Base-by-base conservation (phyloP, 2,329 filamentous ascomycete genomes). In the Aspergillus sp. region DNA sequence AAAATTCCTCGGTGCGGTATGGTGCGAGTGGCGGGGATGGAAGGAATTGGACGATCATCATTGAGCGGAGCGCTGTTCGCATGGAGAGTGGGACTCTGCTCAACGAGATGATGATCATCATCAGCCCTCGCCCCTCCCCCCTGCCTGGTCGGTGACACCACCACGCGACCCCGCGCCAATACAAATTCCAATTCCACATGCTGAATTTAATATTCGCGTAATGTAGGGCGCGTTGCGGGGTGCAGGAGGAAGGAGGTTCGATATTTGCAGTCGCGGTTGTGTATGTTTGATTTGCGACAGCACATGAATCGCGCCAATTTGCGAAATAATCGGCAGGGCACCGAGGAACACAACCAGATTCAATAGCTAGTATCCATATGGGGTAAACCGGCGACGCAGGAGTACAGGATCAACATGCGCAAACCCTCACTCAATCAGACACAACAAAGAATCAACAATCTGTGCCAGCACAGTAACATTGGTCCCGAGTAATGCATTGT, bases 401-500 rank as follows among this genome's bases (percentile, higher is more conserved):
- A 32, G 15, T 30, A 17, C 23, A 27, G 6, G 8, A 30, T 32
- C 25, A 17, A 17, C 47, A 32, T 50, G 47, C 47, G 47, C 47
- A 30, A 36, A 36, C 17, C 25, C 47, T 50, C 47, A 30, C 47
- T 23, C 53, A 21, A 55, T 55, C 41, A 13, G 10, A 15, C n/a
- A 36, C 23, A 8, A 32, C 39, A 27, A 44, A 59, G 27, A 53
- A 42, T 42, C 30, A 58, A 62, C 19, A 58, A 62, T 15, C 60
- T 60, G 65, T 61, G 62, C 64, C 59, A 59, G 64, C 61, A 67
- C 62, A 65, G 62, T 47, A 42, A 48, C 41, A 53, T 51, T 57
- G 50, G 41, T 54, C 23, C 30, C 53, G 53, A 38, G 44, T 38
- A 25, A 44, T 51, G 56, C 32, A 36, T 36, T 36, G 10, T 36